These are phyloP conservation scores for Microbotryum lychnidis-dioicae DNA, from an alignment of 1,284 basidiomycete genomes.

Conservation along the genomic window DNA sequence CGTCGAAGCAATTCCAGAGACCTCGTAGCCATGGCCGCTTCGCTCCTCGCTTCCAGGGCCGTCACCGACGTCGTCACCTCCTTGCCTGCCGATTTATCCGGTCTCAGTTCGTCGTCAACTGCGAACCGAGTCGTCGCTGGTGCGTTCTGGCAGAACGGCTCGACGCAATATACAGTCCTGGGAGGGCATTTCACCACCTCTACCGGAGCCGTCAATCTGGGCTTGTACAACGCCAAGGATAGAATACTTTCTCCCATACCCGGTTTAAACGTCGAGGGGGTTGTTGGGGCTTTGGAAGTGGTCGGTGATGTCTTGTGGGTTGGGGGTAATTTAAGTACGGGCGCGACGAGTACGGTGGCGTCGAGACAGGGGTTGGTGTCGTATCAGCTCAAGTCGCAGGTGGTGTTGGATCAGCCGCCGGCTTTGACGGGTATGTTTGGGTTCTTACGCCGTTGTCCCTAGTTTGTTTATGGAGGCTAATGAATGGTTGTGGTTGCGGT, in stretches of 20 bases:
- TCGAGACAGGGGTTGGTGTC: conserved; percentile 58
- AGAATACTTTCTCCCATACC: conserved; percentile 52
- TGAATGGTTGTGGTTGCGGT: too few relatives aligned
- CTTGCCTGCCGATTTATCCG: conserved; percentile 15
- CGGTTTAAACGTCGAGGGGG: conserved; percentile 56
- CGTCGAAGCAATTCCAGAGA: not conserved
- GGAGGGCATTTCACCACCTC: conserved; percentile 76
- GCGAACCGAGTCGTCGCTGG: conserved; percentile 78
- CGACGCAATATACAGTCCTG: conserved; percentile 61
- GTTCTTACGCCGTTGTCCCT: not conserved
- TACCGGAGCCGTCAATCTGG: conserved; percentile 52
- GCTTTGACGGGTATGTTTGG: conserved; percentile 5
- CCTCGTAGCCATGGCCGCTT: not conserved
- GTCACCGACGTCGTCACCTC: conserved; percentile 15
- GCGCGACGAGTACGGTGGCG: conserved; percentile 29
- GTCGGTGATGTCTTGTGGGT: conserved; percentile 57
- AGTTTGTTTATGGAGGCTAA: not conserved
- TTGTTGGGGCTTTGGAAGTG: conserved; percentile 64
- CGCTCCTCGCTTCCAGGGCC: conserved; percentile 11
- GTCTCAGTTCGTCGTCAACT: conserved; percentile 43
- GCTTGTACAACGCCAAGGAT: conserved; percentile 59
- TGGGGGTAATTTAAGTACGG: conserved; percentile 62
- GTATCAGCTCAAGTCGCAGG: conserved; percentile 59
- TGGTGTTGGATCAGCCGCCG: conserved; percentile 49
- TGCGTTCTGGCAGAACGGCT: conserved; percentile 78